These are phyloP conservation scores for Taxillus chinensis DNA, from an alignment of 164 flowering plant species.

Conservation along the genomic window DNA sequence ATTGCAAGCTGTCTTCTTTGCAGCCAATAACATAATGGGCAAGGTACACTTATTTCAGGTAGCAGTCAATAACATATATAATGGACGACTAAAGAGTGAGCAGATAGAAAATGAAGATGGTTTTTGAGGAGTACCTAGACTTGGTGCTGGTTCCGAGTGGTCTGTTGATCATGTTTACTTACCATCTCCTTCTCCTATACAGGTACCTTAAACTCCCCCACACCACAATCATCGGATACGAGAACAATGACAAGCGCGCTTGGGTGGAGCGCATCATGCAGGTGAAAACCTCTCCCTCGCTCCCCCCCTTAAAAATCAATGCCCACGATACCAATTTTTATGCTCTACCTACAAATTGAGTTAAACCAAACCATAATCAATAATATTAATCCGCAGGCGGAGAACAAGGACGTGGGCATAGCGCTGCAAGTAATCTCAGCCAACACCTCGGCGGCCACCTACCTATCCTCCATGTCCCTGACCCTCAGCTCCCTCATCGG, in stretches of 20 bases:
- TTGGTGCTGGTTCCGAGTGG: conserved; percentile 43
- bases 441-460: conserved; percentile 37
- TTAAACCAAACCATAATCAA: too few relatives aligned
- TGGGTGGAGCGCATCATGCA: conserved; percentile 46
- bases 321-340: too few relatives aligned
- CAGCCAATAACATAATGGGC: too few relatives aligned
- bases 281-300: conserved; percentile 15
- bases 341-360: too few relatives aligned
- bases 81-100: background rate
- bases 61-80: too few relatives aligned
- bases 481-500: conserved; percentile 46
- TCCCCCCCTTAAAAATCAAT: too few relatives aligned
- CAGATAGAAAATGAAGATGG: conserved; percentile 15
- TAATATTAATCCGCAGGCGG: conserved; percentile 12
- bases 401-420: conserved; percentile 9
- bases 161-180: conserved; percentile 33
- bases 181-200: conserved; percentile 49
- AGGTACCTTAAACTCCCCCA: conserved; percentile 32
- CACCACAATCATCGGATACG: conserved; percentile 44
- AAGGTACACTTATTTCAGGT: too few relatives aligned
- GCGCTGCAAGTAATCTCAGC: conserved; percentile 24
- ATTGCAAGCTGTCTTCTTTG: too few relatives aligned
- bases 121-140: conserved; percentile 34
- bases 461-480: conserved; percentile 32
- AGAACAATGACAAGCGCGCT: conserved; percentile 31